phyloP scores from a whole-genome alignment of 345 rosid genomes.

The Turritis glabra region DNA sequence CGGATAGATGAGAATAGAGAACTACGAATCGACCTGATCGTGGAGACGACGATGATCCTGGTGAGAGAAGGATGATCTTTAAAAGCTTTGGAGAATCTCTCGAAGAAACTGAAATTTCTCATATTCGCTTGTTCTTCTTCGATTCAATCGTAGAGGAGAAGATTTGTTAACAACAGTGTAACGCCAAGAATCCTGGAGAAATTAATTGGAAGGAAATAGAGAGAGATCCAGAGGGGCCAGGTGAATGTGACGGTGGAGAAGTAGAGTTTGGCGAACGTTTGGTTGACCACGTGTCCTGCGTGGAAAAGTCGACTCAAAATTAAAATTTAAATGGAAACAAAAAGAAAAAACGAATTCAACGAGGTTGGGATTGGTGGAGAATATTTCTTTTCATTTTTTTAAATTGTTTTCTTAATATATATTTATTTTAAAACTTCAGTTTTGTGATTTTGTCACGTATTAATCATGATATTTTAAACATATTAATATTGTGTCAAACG shows the following conservation, averaged over 20 bases:
- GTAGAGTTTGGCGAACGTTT: conserved; percentile 15
- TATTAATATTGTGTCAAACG: not conserved
- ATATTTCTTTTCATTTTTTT: not conserved
- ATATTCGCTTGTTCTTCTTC: conserved; percentile 34
- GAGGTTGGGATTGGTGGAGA: conserved; percentile 25
- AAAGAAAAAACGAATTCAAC: not conserved
- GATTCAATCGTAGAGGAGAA: not conserved
- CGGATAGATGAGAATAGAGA: conserved; percentile 6
- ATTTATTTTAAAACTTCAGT: not conserved
- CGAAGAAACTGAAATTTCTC: conserved; percentile 59
- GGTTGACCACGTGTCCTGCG: conserved; percentile 22
- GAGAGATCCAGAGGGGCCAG: not conserved
- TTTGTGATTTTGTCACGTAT: not conserved
- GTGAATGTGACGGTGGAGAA: conserved; percentile 30
- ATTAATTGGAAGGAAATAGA: not conserved
- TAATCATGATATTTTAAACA: conserved; percentile 21
- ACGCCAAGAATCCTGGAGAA: conserved; percentile 39
- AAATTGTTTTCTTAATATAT: not conserved
- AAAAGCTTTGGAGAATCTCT: conserved; percentile 63
- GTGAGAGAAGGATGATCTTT: conserved; percentile 71
- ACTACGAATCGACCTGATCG: conserved; percentile 61
- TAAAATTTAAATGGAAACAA: not conserved
- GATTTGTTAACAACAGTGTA: conserved; percentile 18
- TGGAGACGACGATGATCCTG: conserved; percentile 65
- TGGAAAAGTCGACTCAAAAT: not conserved